These are phyloP conservation scores for Deinandra increscens DNA, from an alignment of 129 eudicot genomes.

Conservation along the genomic window DNA sequence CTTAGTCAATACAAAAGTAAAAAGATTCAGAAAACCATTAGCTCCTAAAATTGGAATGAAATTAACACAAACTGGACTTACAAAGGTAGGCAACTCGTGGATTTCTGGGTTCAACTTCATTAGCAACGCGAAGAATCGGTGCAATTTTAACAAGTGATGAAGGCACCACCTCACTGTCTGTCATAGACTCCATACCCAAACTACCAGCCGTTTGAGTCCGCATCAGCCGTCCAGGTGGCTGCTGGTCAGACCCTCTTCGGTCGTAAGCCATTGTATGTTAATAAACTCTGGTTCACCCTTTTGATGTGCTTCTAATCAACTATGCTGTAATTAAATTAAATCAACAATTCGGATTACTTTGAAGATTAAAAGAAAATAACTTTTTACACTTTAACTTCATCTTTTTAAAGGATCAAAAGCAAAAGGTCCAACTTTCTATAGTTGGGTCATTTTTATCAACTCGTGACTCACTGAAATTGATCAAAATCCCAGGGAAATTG, in stretches of 20 bases:
- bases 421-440: background rate
- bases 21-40: background rate
- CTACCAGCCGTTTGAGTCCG: slow-evolving; percentile 72
- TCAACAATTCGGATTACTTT: background rate
- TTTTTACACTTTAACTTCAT: slow-evolving; percentile 22
- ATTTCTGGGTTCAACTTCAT: slow-evolving; percentile 73
- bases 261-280: slow-evolving; percentile 58
- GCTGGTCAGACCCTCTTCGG: slow-evolving; percentile 55
- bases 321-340: background rate
- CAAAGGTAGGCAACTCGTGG: slow-evolving; percentile 91
- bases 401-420: slow-evolving; percentile 6
- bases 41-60: background rate
- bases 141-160: slow-evolving; percentile 82
- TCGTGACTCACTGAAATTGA: too few relatives aligned
- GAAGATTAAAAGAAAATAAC: background rate
- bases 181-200: slow-evolving; percentile 70
- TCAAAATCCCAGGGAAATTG: too few relatives aligned
- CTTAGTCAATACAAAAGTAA: background rate
- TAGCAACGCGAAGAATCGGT: slow-evolving; percentile 94
- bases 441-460: background rate
- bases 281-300: too few relatives aligned
- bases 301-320: too few relatives aligned
- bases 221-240: slow-evolving; percentile 51
- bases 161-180: slow-evolving; percentile 93
- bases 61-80: slow-evolving; percentile 32